These are phyloP conservation scores for Globisporangium perplexum DNA, from an alignment of 352 stramenopile species.

Conservation along the genomic window DNA sequence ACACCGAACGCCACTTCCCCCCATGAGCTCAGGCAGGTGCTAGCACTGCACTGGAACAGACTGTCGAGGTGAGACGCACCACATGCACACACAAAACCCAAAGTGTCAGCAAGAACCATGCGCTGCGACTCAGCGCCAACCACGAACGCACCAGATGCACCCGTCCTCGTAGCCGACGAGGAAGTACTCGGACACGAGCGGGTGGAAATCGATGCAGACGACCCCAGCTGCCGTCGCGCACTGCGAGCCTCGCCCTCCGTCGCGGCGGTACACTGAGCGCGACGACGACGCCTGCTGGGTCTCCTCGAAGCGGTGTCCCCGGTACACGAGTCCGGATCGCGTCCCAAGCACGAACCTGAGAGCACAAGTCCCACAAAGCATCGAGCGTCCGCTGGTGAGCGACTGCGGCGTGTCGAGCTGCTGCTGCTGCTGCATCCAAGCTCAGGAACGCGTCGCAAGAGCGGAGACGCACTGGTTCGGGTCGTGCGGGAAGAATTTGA, in stretches of 20 bases:
- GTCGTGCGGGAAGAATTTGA: conserved; percentile 51
- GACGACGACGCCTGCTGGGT: background rate
- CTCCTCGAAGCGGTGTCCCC: conserved; percentile 7
- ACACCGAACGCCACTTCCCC: conserved; percentile 38
- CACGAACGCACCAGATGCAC: conserved; percentile 26
- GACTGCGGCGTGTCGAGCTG: too few species aligned
- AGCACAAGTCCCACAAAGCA: too few species aligned
- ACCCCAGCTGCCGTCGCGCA: conserved; percentile 16
- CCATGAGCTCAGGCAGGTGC: conserved; percentile 39
- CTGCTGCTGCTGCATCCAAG: too few species aligned
- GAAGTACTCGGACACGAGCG: conserved; percentile 42
- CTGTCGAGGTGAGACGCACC: conserved; percentile 20
- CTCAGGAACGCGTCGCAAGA: too few species aligned
- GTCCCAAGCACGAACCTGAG: conserved; percentile 46
- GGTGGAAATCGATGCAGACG: conserved; percentile 48
- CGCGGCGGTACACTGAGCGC: conserved; percentile 3
- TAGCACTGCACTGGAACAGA: conserved; percentile 35
- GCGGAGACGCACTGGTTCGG: conserved; percentile 38
- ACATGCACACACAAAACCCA: background rate
- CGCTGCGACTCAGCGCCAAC: too few species aligned
- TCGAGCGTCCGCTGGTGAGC: too few species aligned
- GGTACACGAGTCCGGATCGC: conserved; percentile 18
- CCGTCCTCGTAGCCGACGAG: conserved; percentile 63
- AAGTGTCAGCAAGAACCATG: too few species aligned
- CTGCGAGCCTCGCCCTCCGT: background rate